These are phyloP conservation scores for Boletus sp. DNA, from an alignment of 768 basidiomycete species.

Conservation along the genomic window DNA sequence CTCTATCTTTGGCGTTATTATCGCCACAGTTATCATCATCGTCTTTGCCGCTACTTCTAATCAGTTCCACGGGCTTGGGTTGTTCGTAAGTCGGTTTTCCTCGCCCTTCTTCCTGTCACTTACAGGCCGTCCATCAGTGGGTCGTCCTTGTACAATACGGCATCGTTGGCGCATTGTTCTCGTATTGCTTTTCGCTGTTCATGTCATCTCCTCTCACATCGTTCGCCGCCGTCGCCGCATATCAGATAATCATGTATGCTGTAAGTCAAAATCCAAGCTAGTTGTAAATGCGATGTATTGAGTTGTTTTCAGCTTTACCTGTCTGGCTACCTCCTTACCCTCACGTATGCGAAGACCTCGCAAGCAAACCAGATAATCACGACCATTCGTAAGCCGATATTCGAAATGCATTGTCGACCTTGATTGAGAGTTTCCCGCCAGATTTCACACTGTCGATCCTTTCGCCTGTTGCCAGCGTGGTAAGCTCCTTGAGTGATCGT, in stretches of 20 bases:
- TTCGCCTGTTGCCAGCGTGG: slow-evolving; percentile 68
- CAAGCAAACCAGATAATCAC: slow-evolving; percentile 54
- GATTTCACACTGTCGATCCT: slow-evolving; percentile 67
- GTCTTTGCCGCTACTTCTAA: slow-evolving; percentile 55
- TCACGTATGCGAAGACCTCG: slow-evolving; percentile 69
- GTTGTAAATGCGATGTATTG: not conserved
- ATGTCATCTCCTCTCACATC: slow-evolving; percentile 67
- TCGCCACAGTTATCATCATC: slow-evolving; percentile 62
- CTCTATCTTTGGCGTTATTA: slow-evolving; percentile 53
- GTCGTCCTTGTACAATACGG: slow-evolving; percentile 69
- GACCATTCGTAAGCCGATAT: slow-evolving; percentile 46
- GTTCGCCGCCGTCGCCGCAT: slow-evolving; percentile 70
- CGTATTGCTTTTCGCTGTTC: slow-evolving; percentile 63
- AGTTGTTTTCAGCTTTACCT: slow-evolving; percentile 51
- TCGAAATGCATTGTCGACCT: not conserved
- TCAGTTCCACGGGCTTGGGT: slow-evolving; percentile 68
- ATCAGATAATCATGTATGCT: slow-evolving; percentile 69
- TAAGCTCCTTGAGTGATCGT: slow-evolving; percentile 35
- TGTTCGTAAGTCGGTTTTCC: slow-evolving; percentile 46
- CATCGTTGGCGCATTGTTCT: slow-evolving; percentile 62
- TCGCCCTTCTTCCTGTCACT: not conserved
- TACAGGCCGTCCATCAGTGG: slow-evolving; percentile 47
- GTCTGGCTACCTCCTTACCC: slow-evolving; percentile 63
- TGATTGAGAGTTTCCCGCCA: slow-evolving; percentile 10
- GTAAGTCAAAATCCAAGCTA: slow-evolving; percentile 40